These are phyloP conservation scores for Helicocarpus griseus DNA, from an alignment of 2,329 filamentous ascomycete genomes.

Conservation along the genomic window DNA sequence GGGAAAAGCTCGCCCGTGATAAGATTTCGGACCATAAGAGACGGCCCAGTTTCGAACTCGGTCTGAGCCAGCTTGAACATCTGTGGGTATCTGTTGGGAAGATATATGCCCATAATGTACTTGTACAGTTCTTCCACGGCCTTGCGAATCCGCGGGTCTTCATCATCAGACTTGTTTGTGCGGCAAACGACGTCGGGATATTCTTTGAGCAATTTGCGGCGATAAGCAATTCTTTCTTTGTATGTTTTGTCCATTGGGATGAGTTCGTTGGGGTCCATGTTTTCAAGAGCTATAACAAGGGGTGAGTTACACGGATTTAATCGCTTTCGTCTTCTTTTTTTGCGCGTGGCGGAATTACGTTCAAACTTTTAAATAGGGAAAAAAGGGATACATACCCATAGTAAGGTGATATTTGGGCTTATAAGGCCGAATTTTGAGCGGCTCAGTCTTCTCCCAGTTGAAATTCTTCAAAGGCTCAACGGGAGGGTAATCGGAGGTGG, in stretches of 20 bases:
- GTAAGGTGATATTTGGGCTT: constrained; percentile 54
- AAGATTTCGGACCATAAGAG: constrained; percentile 34
- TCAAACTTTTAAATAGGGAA: too few relatives aligned
- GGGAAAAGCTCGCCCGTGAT: constrained; percentile 37
- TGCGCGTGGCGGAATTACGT: too few relatives aligned
- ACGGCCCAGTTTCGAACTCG: constrained; percentile 16
- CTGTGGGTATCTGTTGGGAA: constrained; percentile 47
- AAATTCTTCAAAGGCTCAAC: constrained; percentile 38
- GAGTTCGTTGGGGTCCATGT: constrained; percentile 43
- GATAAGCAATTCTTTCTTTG: constrained; percentile 40
- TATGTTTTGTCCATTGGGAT: constrained; percentile 53
- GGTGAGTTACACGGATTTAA: background rate
- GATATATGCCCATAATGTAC: constrained; percentile 45
- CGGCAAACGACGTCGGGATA: constrained; percentile 34
- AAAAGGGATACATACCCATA: constrained; percentile 50
- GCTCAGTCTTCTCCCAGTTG: constrained; percentile 42
- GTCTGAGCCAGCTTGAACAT: constrained; percentile 38
- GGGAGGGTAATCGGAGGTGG: constrained; percentile 6
- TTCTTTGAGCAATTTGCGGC: constrained; percentile 37
- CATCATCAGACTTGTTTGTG: constrained; percentile 21
- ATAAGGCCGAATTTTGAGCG: constrained; percentile 47
- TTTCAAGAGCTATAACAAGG: constrained; percentile 40
- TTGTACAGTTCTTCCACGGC: constrained; percentile 49
- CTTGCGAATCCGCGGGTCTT: constrained; percentile 30
- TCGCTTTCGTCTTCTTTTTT: too few relatives aligned